Conservation (phyloP, 2,329 filamentous ascomycete species). For the Leptographium procerum region DNA sequence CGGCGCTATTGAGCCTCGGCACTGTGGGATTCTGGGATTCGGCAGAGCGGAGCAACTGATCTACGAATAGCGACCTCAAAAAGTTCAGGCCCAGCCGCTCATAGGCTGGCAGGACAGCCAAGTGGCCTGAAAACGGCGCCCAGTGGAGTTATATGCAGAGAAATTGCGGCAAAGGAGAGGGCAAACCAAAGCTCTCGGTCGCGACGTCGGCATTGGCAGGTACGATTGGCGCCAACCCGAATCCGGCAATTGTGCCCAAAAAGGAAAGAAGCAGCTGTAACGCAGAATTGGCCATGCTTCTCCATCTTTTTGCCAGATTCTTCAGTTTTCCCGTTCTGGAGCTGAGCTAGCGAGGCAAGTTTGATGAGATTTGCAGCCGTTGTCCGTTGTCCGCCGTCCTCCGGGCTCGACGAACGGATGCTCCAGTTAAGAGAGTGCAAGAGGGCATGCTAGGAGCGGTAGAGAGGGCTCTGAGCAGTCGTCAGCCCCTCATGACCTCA, state of each 20-base stretch:
- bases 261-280: conserved; percentile 5
- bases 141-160: not conserved
- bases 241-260: conserved; percentile 12
- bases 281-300: not conserved
- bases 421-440: too few relatives aligned
- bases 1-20: conserved; percentile 1
- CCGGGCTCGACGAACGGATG: not conserved
- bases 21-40: conserved; percentile 5
- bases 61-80: not conserved
- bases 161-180: not conserved
- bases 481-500: not conserved
- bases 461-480: not conserved
- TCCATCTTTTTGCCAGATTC: not conserved
- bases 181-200: not conserved
- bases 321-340: not conserved
- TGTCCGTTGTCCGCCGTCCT: not conserved
- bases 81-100: not conserved
- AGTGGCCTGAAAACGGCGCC: not conserved
- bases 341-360: not conserved
- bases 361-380: not conserved
- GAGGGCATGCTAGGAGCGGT: not conserved
- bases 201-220: not conserved
- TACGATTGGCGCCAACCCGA: not conserved
- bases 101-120: not conserved
- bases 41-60: conserved; percentile 4